Conservation (phyloP, 176 grass and related monocot species). For the Oryza australiensis region DNA sequence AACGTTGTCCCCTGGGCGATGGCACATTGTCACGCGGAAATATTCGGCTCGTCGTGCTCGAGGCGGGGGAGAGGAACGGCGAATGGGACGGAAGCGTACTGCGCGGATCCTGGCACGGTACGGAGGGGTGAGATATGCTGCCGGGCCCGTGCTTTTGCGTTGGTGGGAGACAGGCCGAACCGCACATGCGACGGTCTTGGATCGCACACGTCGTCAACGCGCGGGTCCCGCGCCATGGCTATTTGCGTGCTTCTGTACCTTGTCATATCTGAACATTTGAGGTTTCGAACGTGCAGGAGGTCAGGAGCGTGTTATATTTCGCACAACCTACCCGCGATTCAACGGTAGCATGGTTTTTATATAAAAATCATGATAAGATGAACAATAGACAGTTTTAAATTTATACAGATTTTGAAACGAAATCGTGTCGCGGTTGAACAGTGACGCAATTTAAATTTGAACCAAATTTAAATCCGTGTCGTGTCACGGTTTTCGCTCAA, state of each 20-base stretch:
- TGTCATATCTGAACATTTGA: neutral
- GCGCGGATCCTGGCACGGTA: neutral
- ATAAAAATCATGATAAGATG: too few relatives aligned
- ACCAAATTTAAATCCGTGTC: too few relatives aligned
- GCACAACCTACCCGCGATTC: too few relatives aligned
- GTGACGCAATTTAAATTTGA: too few relatives aligned
- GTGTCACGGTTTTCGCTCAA: too few relatives aligned
- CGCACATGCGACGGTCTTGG: constrained; percentile 23
- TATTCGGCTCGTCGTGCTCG: neutral
- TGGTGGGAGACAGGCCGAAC: neutral
- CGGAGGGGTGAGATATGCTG: constrained; percentile 1
- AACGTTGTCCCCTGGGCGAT: neutral
- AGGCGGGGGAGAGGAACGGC: neutral
- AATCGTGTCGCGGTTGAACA: too few relatives aligned
- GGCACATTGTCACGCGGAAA: neutral
- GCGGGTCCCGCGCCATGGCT: neutral
- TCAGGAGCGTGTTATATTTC: too few relatives aligned
- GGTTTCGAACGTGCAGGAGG: neutral
- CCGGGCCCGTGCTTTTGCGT: neutral
- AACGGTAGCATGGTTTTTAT: too few relatives aligned
- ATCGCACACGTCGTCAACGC: neutral
- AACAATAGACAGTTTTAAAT: too few relatives aligned
- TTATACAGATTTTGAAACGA: too few relatives aligned
- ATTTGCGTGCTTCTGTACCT: neutral
- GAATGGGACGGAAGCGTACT: neutral